Evolutionary conservation across 164 flowering plant species (phyloP).

Genomic region (Umbellularia californica): DNA sequence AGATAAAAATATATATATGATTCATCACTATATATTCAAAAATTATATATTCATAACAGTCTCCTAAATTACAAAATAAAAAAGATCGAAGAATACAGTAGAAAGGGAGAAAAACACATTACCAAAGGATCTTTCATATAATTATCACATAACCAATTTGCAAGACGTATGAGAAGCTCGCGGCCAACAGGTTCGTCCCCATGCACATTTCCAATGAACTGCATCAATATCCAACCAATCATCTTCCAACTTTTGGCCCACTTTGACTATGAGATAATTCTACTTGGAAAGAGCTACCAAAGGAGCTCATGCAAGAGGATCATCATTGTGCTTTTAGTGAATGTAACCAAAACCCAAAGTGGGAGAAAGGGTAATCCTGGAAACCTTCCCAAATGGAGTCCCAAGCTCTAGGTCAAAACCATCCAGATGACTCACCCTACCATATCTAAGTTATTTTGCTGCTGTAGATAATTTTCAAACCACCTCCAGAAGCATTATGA

Average conservation of each 20-base stretch:
- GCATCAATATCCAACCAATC: slow-evolving; percentile 22
- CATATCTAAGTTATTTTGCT: background rate
- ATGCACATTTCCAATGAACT: slow-evolving; percentile 95
- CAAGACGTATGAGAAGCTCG: slow-evolving; percentile 73
- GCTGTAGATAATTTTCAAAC: too few relatives aligned
- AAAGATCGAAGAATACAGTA: background rate
- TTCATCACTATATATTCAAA: background rate
- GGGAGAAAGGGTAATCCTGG: background rate
- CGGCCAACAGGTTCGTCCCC: slow-evolving; percentile 99
- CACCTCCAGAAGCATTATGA: background rate
- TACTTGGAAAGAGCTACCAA: slow-evolving; percentile 1
- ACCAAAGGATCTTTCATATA: slow-evolving; percentile 80
- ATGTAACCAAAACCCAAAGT: background rate
- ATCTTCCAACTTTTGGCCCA: too few relatives aligned
- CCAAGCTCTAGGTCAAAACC: background rate
- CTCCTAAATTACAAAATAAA: background rate
- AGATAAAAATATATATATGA: background rate
- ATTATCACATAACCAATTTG: slow-evolving; percentile 94
- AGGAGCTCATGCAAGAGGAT: background rate
- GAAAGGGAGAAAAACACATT: slow-evolving; percentile 12
- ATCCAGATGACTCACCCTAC: background rate
- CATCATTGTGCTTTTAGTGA: background rate
- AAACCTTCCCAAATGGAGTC: background rate
- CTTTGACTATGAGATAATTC: too few relatives aligned
- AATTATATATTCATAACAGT: background rate